Evolutionary conservation across 176 grass and related monocot genomes (phyloP).

Genomic region (Canna indica): DNA sequence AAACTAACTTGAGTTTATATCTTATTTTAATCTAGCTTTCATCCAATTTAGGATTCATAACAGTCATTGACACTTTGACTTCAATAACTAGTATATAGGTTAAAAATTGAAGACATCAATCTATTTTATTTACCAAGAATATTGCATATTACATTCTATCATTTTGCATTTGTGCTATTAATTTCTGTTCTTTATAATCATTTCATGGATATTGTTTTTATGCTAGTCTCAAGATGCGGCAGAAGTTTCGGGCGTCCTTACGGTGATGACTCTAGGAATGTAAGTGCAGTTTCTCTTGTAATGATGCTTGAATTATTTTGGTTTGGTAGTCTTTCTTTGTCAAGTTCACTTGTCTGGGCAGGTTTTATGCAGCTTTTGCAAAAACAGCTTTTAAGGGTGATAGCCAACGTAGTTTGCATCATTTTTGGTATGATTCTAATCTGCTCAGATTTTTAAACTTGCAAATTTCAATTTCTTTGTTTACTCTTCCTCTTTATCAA

Average conservation of each 20-base stretch:
- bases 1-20: no score
- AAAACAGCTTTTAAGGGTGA: slow-evolving; percentile 99
- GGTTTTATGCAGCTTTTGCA: slow-evolving; percentile 95
- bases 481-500: background rate
- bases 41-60: no score
- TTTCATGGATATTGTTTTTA: slow-evolving; percentile 19
- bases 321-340: background rate
- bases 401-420: slow-evolving; percentile 80
- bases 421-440: slow-evolving; percentile 67
- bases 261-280: slow-evolving; percentile 99
- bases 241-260: slow-evolving; percentile 79
- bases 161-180: background rate
- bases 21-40: no score
- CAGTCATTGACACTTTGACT: no score
- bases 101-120: no score
- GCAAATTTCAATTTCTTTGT: background rate
- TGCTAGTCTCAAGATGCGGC: slow-evolving; percentile 74
- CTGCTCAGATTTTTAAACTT: background rate
- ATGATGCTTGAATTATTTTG: slow-evolving; percentile 14
- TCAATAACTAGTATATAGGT: no score
- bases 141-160: no score
- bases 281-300: slow-evolving; percentile 42
- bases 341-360: slow-evolving; percentile 25
- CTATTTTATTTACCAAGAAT: background rate
- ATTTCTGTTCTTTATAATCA: slow-evolving; percentile 1